phyloP scores from a whole-genome alignment of 75 land plant species.

The Picea sitchensis region DNA sequence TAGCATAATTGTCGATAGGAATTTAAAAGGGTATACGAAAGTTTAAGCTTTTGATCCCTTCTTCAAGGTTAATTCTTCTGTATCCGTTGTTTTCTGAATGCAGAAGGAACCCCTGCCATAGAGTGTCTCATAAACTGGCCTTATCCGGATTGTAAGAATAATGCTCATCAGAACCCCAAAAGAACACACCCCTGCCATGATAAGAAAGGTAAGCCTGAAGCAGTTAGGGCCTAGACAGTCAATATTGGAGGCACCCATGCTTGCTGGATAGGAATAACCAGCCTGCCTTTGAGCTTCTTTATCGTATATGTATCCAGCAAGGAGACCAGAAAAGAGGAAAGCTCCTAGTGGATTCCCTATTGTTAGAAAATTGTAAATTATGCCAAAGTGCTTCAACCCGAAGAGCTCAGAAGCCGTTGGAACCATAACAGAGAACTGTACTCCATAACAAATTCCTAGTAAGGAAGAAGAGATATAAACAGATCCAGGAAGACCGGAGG shows the following conservation, averaged over 20 bases:
- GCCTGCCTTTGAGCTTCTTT: constrained; percentile 19
- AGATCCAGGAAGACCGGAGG: constrained; percentile 32
- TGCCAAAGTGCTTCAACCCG: constrained; percentile 53
- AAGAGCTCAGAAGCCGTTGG: constrained; percentile 54
- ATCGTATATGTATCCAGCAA: constrained; percentile 50
- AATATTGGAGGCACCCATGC: neutral
- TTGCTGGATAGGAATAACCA: neutral
- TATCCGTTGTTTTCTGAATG: neutral
- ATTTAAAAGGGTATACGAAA: no score
- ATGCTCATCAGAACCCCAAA: constrained; percentile 24
- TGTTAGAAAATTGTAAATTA: constrained; percentile 44
- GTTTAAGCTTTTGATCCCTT: no score
- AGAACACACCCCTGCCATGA: constrained; percentile 34
- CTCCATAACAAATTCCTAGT: constrained; percentile 46
- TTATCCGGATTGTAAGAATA: constrained; percentile 23
- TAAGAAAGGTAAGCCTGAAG: constrained; percentile 32
- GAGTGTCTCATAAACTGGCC: constrained; percentile 25
- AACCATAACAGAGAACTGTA: constrained; percentile 41
- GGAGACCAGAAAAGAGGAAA: constrained; percentile 43
- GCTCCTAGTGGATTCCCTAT: constrained; percentile 44
- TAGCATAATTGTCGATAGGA: no score
- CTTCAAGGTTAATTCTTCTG: neutral
- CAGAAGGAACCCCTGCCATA: constrained; percentile 8
- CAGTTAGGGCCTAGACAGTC: constrained; percentile 35
- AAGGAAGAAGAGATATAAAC: constrained; percentile 33